Evolutionary conservation across 2,329 filamentous ascomycete species (phyloP), one percentile per base, ranked within the genome.

Genomic region (Colletotrichum cuscutae): DNA sequence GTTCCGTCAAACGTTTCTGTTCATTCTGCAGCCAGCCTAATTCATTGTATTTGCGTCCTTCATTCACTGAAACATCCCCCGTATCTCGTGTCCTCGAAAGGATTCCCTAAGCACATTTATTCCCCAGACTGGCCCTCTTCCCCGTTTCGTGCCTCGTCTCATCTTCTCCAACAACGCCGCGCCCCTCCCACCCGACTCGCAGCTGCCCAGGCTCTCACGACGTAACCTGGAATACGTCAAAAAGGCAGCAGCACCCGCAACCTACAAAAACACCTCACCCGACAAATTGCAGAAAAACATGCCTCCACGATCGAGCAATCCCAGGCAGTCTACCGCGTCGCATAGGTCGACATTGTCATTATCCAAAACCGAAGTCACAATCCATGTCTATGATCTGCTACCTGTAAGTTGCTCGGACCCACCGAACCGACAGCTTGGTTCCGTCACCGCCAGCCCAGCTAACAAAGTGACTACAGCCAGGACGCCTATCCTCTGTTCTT

Each of bases 331-430:
- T 57, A 64, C 53, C 15, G 46, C 66, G 26, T 81, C 83, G 58
- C 92, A 94, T 79, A 85, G 92, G 74, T 91, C 90, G 69, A 94
- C 92, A 1, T 80, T 93, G 59, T 93, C 92, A 19, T 83, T 93
- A 24, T 90, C 92, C 76, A 93, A 93, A 79, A 94, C 92, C 2
- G 91, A 95, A 80, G 88, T 95, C 74, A 84, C 89, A 60, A 95
- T 95, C 79, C 91, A 95, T 79, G 91, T 95, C 78, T 95, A 95
- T 79, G 93, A 95, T 81, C 85, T 95, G 8, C 85, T 95, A 19
- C 91, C 93, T 52, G 92, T 93, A 86, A 76, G 86, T 76, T 62
- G 28, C 32, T 64, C 15, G 75, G 62, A 72, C 74, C 65, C 42
- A 68, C 57, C 52, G 8, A 13, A 68, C 57, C 56, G 8, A 13